Conservation (phyloP, 2,329 filamentous ascomycete genomes). For the Didymella sp. region DNA sequence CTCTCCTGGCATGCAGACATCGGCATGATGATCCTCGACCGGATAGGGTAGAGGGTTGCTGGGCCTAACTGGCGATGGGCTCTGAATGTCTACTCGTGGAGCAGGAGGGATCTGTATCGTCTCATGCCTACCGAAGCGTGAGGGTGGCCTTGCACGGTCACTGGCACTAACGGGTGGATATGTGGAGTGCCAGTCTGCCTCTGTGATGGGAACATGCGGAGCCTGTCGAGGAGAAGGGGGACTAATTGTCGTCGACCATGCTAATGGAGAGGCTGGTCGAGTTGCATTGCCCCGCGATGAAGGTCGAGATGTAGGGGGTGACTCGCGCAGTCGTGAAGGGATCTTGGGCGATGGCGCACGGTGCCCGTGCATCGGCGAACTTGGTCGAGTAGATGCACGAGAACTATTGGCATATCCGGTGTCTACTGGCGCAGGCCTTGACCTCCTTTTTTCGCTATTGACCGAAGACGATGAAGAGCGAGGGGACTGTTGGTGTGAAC, state of each 20-base stretch:
- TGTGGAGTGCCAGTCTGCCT: conserved; percentile 42
- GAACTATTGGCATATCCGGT: conserved; percentile 25
- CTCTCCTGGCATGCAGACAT: conserved; percentile 54
- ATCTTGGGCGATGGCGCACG: conserved; percentile 38
- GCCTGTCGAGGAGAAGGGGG: conserved; percentile 29
- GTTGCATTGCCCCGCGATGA: conserved; percentile 34
- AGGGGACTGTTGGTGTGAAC: conserved; percentile 35
- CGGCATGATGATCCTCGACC: conserved; percentile 49
- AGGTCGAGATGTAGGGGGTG: conserved; percentile 37
- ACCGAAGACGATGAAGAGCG: conserved; percentile 44
- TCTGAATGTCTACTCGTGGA: conserved; percentile 45
- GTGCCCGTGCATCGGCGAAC: conserved; percentile 35
- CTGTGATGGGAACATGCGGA: conserved; percentile 30
- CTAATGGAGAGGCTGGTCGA: conserved; percentile 37
- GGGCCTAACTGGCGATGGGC: conserved; percentile 41
- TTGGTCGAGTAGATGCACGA: conserved; percentile 33
- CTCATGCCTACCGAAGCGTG: conserved; percentile 41
- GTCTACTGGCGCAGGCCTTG: conserved; percentile 31
- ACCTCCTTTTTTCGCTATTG: conserved; percentile 25
- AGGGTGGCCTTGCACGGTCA: conserved; percentile 37
- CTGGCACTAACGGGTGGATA: conserved; percentile 35
- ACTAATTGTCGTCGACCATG: conserved; percentile 29
- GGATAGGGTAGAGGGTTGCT: conserved; percentile 53
- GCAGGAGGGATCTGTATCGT: conserved; percentile 36
- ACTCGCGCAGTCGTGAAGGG: conserved; percentile 32